These are phyloP conservation scores for Mycena epipterygia DNA, from an alignment of 768 basidiomycete genomes.

Conservation along the genomic window DNA sequence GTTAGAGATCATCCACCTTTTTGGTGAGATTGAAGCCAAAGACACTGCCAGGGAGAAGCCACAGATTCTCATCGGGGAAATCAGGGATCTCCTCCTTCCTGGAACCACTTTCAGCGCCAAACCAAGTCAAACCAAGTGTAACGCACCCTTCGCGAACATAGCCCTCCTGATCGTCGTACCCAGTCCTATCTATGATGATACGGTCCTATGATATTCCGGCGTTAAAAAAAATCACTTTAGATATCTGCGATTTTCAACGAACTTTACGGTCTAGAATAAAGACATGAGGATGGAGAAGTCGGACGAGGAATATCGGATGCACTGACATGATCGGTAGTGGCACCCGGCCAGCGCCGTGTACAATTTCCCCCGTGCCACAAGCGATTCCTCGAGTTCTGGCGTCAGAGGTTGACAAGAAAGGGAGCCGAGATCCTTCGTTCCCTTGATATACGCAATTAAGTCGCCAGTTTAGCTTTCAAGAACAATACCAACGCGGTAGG, in stretches of 20 bases:
- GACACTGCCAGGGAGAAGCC: conserved; percentile 51
- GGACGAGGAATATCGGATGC: background rate
- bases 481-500: conserved; percentile 15
- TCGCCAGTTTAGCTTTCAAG: background rate
- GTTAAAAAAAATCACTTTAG: background rate
- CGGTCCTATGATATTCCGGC: conserved; percentile 26
- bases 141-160: conserved; percentile 14
- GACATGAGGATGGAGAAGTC: background rate
- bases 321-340: conserved; percentile 26
- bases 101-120: background rate
- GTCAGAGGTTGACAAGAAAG: conserved; percentile 20
- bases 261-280: conserved; percentile 19
- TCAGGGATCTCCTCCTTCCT: conserved; percentile 28
- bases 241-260: background rate
- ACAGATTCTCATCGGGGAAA: conserved; percentile 50
- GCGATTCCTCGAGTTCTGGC: conserved; percentile 14
- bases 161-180: conserved; percentile 10
- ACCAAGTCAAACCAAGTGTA: background rate
- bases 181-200: conserved; percentile 38
- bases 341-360: conserved; percentile 17
- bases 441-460: background rate
- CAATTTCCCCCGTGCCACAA: conserved; percentile 13
- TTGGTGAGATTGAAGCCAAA: conserved; percentile 55
- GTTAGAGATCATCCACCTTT: conserved; percentile 42
- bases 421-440: conserved; percentile 10